Conservation (phyloP, 164 flowering plant species). For the Magnolia kwangsiensis region DNA sequence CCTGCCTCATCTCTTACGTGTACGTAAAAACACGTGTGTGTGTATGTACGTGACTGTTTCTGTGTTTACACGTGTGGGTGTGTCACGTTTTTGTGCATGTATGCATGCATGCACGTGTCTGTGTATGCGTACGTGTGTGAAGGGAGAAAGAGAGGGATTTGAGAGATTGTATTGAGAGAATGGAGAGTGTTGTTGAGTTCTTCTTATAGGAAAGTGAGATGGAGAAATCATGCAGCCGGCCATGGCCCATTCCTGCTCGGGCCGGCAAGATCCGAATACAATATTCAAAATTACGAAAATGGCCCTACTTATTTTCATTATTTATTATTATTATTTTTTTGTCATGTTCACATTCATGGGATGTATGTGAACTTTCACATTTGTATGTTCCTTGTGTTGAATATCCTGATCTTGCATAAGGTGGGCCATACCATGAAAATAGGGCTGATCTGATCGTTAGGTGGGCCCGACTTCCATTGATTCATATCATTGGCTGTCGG, state of each 20-base stretch:
- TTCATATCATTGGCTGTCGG: no score
- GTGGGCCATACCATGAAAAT: no score
- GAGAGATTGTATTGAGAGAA: neutral
- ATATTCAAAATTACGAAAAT: neutral
- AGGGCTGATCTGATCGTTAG: no score
- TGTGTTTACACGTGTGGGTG: no score
- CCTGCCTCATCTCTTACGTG: slow-evolving; percentile 40
- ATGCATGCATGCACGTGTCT: no score
- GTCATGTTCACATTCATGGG: neutral
- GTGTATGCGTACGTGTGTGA: neutral
- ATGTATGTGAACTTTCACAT: neutral
- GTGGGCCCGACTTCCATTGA: no score
- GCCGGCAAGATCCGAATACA: slow-evolving; percentile 24
- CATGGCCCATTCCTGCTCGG: slow-evolving; percentile 20
- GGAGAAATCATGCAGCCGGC: slow-evolving; percentile 16
- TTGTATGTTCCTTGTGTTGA: no score
- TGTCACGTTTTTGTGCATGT: no score
- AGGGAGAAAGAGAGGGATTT: neutral
- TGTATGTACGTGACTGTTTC: neutral
- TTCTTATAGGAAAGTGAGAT: neutral
- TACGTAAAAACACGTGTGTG: neutral
- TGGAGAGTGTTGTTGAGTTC: neutral
- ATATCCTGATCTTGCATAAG: no score
- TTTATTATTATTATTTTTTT: neutral
- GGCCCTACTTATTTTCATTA: neutral